Base-by-base conservation (phyloP, 225 moss, liverwort and hornwort species). In the Pseudoscleropodium purum region DNA sequence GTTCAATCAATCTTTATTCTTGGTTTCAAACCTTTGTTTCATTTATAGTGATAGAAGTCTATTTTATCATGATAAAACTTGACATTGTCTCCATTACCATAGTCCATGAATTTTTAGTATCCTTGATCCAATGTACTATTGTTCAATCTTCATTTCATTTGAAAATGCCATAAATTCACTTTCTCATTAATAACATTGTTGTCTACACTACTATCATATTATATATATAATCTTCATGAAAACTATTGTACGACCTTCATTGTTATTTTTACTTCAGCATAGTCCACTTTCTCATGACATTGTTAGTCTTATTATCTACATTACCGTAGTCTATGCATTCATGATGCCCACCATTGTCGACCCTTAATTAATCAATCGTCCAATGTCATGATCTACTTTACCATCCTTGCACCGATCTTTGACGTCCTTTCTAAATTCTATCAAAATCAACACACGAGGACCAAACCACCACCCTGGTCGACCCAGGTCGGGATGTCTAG, bases 161-260 rank as follows among this genome's bases (percentile, higher is more conserved):
- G 21, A 3, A 26, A 26, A 51, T 75, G 51, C 0, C 16, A 43
- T 43, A 39, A 9, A 57, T 15, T 43, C 9, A 34, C 8, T 51
- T 51, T 51, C 5, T 76, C 20, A 51, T 33, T 3, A 76, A 75
- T 76, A 21, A 51, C 13, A 76, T 33, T 33, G 1, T 76, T 33
- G 2, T 51, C 9, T 29, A 18, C 11, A 75, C 4, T 47, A 47
- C 18, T 8, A 45, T 6, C 45, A 45, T 31, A 43, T 34, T 1
- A 3, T 24, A 0, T 3, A 18, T 45, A 2, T 3, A 31, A 18
- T 49, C 7, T 49, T 49, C 7, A 7, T 2, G 21, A 5, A 20
- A 13, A 13, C 12, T 76, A 51, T 51, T 34, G 21, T 20, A 34
- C 13, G 5, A 52, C 52, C 52, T 75, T 49, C 20, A 75, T 18